These are phyloP conservation scores for Cyberlindnera mycetangii DNA, from an alignment of 805 yeast genomes.

Conservation along the genomic window DNA sequence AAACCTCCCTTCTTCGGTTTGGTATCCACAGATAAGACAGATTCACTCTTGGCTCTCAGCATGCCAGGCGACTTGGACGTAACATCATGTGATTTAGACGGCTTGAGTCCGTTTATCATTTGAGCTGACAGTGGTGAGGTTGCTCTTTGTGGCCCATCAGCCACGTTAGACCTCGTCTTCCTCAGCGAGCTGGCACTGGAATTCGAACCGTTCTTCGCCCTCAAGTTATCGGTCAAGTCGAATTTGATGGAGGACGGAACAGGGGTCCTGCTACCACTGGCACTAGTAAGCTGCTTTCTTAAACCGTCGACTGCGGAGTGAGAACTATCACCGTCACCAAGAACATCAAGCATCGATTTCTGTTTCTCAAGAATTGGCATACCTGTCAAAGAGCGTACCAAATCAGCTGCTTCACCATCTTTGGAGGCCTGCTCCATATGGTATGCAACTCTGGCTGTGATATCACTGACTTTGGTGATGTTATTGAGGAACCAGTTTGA, in stretches of 20 bases:
- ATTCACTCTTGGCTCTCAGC: conserved; percentile 15
- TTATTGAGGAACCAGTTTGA: conserved; percentile 10
- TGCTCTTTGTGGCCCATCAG: background rate
- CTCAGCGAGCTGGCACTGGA: conserved; percentile 1
- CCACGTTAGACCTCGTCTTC: conserved; percentile 11
- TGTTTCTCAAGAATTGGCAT: conserved; percentile 23
- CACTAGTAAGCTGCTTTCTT: conserved; percentile 8
- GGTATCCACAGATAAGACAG: conserved; percentile 4
- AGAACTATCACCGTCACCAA: conserved; percentile 7
- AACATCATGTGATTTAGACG: conserved; percentile 16
- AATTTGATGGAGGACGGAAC: background rate
- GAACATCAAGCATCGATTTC: conserved; percentile 28
- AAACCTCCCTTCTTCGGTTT: conserved; percentile 3
- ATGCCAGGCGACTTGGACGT: background rate
- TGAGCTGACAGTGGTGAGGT: background rate
- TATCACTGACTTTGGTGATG: conserved; percentile 24
- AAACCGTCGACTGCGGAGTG: background rate
- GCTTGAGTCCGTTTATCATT: conserved; percentile 1
- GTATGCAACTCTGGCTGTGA: conserved; percentile 19
- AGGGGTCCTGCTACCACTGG: background rate
- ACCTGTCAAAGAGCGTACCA: conserved; percentile 42
- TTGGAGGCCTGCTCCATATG: conserved; percentile 32
- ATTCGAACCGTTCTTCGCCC: background rate
- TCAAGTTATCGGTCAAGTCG: background rate
- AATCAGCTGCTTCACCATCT: conserved; percentile 33